Conservation (phyloP, 148 eudicot species). For the Heliamphora exappendiculata region DNA sequence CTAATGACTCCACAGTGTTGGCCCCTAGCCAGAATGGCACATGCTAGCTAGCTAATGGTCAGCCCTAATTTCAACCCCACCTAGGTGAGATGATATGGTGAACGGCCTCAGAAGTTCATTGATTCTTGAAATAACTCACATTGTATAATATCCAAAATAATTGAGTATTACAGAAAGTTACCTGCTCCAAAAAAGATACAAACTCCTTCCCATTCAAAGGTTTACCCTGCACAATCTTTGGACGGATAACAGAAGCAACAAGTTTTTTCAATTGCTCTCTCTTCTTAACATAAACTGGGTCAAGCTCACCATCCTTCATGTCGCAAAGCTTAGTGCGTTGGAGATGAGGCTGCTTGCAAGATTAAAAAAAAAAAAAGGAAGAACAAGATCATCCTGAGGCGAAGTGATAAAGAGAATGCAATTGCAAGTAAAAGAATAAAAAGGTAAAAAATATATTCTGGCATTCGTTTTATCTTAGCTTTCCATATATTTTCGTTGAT, state of each 20-base stretch:
- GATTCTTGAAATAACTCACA: background rate
- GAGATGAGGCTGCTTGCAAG: constrained; percentile 82
- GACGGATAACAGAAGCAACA: constrained; percentile 63
- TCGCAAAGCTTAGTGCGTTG: constrained; percentile 94
- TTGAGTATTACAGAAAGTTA: constrained; percentile 18
- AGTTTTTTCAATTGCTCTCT: constrained; percentile 72
- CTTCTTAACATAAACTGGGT: constrained; percentile 64
- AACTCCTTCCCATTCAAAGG: constrained; percentile 80
- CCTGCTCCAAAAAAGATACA: constrained; percentile 88
- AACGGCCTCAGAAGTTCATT: background rate
- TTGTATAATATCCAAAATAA: background rate
- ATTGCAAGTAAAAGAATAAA: background rate
- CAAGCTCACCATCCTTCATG: constrained; percentile 86
- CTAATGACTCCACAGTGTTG: background rate
- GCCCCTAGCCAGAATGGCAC: background rate
- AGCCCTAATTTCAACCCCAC: background rate
- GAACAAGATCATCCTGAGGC: constrained; percentile 1
- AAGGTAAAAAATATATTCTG: background rate
- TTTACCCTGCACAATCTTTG: constrained; percentile 95
- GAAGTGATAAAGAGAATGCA: background rate
- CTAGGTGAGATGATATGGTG: background rate
- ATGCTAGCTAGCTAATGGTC: background rate
- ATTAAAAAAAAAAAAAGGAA: constrained; percentile 10
- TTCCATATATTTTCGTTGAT: too few species aligned
- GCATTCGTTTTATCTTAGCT: too few species aligned